A percentile compares a stretch with the other conserved stretches of the same genome.
Conservation (phyloP, 495 filamentous ascomycete genomes). For the Pseudevernia furfuracea region DNA sequence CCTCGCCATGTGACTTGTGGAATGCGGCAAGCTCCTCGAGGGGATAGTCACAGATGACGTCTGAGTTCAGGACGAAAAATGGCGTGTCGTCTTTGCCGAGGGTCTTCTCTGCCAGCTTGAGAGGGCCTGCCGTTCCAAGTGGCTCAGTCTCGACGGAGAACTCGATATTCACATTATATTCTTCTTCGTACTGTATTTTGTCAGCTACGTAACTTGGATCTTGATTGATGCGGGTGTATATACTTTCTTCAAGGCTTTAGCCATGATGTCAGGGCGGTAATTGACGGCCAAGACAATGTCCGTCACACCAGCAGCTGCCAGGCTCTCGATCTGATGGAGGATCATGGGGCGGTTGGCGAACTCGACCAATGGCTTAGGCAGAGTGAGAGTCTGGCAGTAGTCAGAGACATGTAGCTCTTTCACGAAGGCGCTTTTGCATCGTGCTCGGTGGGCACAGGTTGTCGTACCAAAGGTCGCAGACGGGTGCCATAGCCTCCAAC, state of each 20-base stretch:
- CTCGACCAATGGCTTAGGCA: conserved; percentile 95
- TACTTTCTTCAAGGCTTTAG: conserved; percentile 61
- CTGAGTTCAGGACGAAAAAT: conserved; percentile 99
- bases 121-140: conserved; percentile 87
- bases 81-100: conserved; percentile 87
- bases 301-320: conserved; percentile 91
- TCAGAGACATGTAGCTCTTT: conserved; percentile 17
- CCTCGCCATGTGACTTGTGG: conserved; percentile 86
- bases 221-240: conserved; percentile 2
- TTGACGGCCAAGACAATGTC: conserved; percentile 98
- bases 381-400: conserved; percentile 71
- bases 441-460: conserved; percentile 22
- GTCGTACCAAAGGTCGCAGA: conserved; percentile 88
- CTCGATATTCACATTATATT: conserved; percentile 87
- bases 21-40: conserved; percentile 79
- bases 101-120: conserved; percentile 92
- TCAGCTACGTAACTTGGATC: not conserved
- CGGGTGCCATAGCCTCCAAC: conserved; percentile 99
- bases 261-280: conserved; percentile 97
- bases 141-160: conserved; percentile 96
- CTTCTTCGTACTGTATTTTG: conserved; percentile 65
- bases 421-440: conserved; percentile 3
- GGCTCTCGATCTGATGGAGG: conserved; percentile 90
- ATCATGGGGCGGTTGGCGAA: conserved; percentile 99
- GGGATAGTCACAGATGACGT: conserved; percentile 97